A percentile compares a stretch with the other conserved stretches of the same genome.
These are phyloP conservation scores for Hirschioporus abietinus DNA, from an alignment of 768 basidiomycete species.

Conservation along the genomic window DNA sequence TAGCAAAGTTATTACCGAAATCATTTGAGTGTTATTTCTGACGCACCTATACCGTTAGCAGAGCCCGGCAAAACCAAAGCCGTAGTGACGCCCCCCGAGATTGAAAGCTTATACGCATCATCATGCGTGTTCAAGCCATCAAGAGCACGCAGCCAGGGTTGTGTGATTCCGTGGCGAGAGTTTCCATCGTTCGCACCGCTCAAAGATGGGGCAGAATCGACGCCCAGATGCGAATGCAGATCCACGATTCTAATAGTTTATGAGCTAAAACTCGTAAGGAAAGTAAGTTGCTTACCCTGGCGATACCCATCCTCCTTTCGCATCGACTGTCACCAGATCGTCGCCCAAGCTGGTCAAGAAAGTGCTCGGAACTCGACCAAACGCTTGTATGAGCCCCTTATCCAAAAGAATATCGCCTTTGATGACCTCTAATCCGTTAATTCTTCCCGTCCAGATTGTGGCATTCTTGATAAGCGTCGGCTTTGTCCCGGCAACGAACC, in stretches of 20 bases:
- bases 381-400: constrained; percentile 53
- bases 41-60: constrained; percentile 51
- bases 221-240: constrained; percentile 54
- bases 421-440: constrained; percentile 50
- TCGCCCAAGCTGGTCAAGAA: constrained; percentile 14
- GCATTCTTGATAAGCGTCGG: constrained; percentile 60
- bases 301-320: constrained; percentile 62
- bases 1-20: not conserved
- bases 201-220: constrained; percentile 32
- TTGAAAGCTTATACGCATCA: constrained; percentile 46
- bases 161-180: constrained; percentile 44
- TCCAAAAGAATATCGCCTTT: constrained; percentile 59
- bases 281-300: constrained; percentile 29
- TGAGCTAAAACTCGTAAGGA: constrained; percentile 13
- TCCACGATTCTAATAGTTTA: constrained; percentile 38
- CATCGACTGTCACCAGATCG: constrained; percentile 41
- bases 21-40: not conserved
- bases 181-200: constrained; percentile 46
- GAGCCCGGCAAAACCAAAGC: constrained; percentile 73
- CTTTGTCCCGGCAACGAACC: constrained; percentile 48
- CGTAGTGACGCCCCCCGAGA: constrained; percentile 71
- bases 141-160: constrained; percentile 63
- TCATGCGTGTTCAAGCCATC: constrained; percentile 78
- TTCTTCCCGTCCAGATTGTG: constrained; percentile 70
- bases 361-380: constrained; percentile 36